Evolutionary conservation across 2,329 filamentous ascomycete species (phyloP).

Genomic region (Arthrobotrys entomopaga): DNA sequence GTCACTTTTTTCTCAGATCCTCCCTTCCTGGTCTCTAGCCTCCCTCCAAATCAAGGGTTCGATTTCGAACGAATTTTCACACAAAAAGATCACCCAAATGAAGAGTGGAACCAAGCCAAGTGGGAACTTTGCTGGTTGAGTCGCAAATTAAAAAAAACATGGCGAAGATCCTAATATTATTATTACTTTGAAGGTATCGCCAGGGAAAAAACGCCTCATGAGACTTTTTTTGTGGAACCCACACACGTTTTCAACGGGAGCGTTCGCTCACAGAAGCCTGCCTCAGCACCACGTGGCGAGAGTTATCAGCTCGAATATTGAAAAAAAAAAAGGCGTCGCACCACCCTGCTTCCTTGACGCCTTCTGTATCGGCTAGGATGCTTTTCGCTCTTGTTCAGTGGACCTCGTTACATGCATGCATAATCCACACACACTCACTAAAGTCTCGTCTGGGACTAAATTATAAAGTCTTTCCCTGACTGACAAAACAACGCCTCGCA

Average conservation of each 20-base stretch:
- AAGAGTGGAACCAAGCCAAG: background rate
- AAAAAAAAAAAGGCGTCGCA: constrained; percentile 7
- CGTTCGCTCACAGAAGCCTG: constrained; percentile 6
- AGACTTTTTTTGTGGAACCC: constrained; percentile 35
- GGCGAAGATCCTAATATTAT: too few species aligned
- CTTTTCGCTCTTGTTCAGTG: background rate
- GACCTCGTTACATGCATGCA: too few species aligned
- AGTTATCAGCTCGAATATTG: constrained; percentile 24
- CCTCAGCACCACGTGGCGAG: constrained; percentile 51
- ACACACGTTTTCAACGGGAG: constrained; percentile 9
- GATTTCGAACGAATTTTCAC: too few species aligned
- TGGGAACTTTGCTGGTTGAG: background rate
- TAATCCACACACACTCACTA: too few species aligned
- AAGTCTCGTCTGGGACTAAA: too few species aligned
- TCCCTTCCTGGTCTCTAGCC: too few species aligned
- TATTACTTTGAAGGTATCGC: too few species aligned
- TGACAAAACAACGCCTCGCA: background rate
- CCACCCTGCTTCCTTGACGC: constrained; percentile 17
- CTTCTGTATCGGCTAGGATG: constrained; percentile 38
- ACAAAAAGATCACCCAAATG: background rate
- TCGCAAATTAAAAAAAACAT: too few species aligned
- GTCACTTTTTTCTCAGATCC: background rate
- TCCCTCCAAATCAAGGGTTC: constrained; percentile 1
- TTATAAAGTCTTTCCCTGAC: background rate
- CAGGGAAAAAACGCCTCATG: constrained; percentile 41